A percentile compares a stretch with the other conserved stretches of the same genome.
phyloP scores from a whole-genome alignment of 2,329 filamentous ascomycete species.

The Penicillium hesseltinei region DNA sequence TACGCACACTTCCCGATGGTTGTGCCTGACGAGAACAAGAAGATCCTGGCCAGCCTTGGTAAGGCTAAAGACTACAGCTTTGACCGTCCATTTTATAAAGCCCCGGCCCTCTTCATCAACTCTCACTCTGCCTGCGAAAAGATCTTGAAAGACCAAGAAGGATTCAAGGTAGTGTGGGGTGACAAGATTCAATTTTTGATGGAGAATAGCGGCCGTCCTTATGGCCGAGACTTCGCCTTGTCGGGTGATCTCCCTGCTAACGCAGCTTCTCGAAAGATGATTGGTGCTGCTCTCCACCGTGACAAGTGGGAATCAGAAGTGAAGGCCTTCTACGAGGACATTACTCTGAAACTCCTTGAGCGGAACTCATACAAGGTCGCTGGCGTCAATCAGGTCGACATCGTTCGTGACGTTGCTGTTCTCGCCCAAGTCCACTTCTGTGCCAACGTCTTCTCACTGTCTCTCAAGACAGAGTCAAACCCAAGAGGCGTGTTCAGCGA shows the following conservation, averaged over 20 bases:
- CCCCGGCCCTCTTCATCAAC: constrained; percentile 43
- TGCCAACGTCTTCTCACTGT: constrained; percentile 55
- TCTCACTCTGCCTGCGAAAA: constrained; percentile 46
- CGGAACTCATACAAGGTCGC: constrained; percentile 48
- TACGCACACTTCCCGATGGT: constrained; percentile 53
- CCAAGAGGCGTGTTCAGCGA: constrained; percentile 55
- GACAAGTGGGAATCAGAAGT: constrained; percentile 49
- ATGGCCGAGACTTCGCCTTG: constrained; percentile 49
- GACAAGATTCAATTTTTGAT: constrained; percentile 47
- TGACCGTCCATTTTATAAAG: constrained; percentile 30
- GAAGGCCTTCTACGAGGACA: constrained; percentile 49
- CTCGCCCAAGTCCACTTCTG: constrained; percentile 55
- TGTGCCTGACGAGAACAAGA: constrained; percentile 47
- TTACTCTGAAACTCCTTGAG: constrained; percentile 46
- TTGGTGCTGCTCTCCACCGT: constrained; percentile 45
- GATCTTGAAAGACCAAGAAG: constrained; percentile 44
- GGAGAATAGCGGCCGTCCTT: constrained; percentile 36
- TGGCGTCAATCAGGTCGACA: constrained; percentile 47
- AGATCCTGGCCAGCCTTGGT: constrained; percentile 43
- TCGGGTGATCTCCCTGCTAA: constrained; percentile 46
- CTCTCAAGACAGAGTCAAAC: constrained; percentile 53
- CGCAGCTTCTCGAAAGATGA: constrained; percentile 43
- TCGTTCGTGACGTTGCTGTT: constrained; percentile 53
- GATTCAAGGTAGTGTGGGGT: constrained; percentile 50
- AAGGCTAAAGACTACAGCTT: constrained; percentile 45